Base-by-base conservation (phyloP, 1,284 basidiomycete species). In the Trichosporon coremiiforme region DNA sequence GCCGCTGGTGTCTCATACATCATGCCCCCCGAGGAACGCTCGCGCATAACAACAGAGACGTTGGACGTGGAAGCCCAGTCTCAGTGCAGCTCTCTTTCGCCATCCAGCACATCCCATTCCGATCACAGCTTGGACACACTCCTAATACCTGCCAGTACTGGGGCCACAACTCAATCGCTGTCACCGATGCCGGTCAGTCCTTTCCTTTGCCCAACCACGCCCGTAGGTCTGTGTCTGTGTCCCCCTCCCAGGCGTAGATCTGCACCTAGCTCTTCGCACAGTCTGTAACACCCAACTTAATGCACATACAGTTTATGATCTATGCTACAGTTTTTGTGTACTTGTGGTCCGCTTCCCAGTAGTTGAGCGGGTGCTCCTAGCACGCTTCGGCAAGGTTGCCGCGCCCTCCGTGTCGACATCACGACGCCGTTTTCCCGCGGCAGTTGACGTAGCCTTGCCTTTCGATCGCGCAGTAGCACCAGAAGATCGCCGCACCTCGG, bases 11-110 rank as follows among this genome's bases (percentile, higher is more conserved):
- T 70, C 13, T 66, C 67, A 8, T 66, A 71, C 20, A 73, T 73
- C 25, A 73, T 73, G 9, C 68, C 72, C 9, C 72, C 72, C 3
- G 67, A 68, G 15, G 72, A 73, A 55, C 70, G 72, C 5, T 66
- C 72, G 0, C 53, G 29, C 9, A 73, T 73, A 20, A 35, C 31
- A 10, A 10, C 29, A 35, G 17, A 33, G 45, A 4, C 50, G 17
- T 8, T 15, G n/a, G 31, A 35, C 0, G 57, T 35, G 31, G 33
- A n/a, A 15, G 29, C 12, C 17, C 57, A 17, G n/a, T 53, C 47
- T 6, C 50, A 10, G 29, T 15, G 25, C 55, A 60, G 55, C 55
- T 60, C 57, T n/a, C 29, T 17, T 2, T 20, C 57, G 8, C 29
- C 12, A 15, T 35, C 57, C 13, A 13, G 12, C 6, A 17, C 55